These are phyloP conservation scores for Candida maris DNA, from an alignment of 805 yeast species.

Conservation along the genomic window DNA sequence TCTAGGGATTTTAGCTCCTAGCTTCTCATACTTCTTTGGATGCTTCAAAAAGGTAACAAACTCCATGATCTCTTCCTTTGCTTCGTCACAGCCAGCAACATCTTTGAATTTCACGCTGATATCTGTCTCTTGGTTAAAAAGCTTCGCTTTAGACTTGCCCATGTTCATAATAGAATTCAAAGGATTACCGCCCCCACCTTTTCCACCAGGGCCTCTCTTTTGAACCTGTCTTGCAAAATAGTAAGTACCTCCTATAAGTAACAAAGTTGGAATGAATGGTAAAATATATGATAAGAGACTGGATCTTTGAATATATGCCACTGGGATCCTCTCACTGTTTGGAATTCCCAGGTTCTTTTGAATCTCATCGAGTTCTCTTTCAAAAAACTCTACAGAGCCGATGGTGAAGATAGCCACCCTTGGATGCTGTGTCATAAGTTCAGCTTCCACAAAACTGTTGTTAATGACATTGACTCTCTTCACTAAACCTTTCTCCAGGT, in stretches of 20 bases:
- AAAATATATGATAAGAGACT: slow-evolving; percentile 57
- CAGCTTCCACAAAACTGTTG: slow-evolving; percentile 69
- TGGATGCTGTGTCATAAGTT: slow-evolving; percentile 33
- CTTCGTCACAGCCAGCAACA: slow-evolving; percentile 97
- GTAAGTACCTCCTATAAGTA: slow-evolving; percentile 84
- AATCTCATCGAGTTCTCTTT: slow-evolving; percentile 68
- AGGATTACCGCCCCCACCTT: slow-evolving; percentile 60
- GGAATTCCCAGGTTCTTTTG: slow-evolving; percentile 67
- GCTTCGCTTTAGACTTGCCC: slow-evolving; percentile 88
- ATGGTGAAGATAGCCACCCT: slow-evolving; percentile 57
- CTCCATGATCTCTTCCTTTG: slow-evolving; percentile 97
- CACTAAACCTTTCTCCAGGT: slow-evolving; percentile 76
- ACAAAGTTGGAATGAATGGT: slow-evolving; percentile 83
- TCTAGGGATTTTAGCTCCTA: slow-evolving; percentile 97
- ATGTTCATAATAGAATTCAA: slow-evolving; percentile 78
- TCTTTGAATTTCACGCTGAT: slow-evolving; percentile 86
- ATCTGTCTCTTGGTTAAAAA: slow-evolving; percentile 87
- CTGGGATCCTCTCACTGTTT: slow-evolving; percentile 69
- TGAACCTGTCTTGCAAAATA: slow-evolving; percentile 45
- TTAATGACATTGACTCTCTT: slow-evolving; percentile 71
- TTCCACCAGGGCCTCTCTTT: slow-evolving; percentile 42
- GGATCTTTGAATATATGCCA: slow-evolving; percentile 71
- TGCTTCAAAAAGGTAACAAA: slow-evolving; percentile 90
- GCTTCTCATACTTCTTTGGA: slow-evolving; percentile 82
- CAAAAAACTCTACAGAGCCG: slow-evolving; percentile 88